Evolutionary conservation across 2,329 filamentous ascomycete species (phyloP).

Genomic region (Aspergillus arachidicola): DNA sequence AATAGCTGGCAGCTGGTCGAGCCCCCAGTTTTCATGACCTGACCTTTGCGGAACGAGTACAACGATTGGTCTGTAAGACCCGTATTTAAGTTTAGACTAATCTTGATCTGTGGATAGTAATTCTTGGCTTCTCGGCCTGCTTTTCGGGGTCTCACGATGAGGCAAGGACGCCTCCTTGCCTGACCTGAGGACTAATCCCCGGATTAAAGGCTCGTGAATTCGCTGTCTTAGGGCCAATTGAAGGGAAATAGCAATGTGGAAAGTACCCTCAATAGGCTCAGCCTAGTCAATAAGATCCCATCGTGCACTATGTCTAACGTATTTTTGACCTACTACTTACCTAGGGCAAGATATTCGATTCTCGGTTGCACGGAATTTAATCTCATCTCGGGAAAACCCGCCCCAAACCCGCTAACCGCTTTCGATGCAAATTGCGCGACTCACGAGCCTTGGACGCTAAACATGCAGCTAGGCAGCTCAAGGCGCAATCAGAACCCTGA

Average conservation of each 20-base stretch:
- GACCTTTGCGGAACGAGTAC: not conserved
- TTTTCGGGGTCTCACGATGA: not conserved
- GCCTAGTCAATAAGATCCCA: not conserved
- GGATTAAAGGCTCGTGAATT: not conserved
- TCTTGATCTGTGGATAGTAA: not conserved
- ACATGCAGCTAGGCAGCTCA: not conserved
- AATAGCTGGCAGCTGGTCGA: no score
- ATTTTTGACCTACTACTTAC: not conserved
- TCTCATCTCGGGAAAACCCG: not conserved
- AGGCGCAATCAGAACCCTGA: not conserved
- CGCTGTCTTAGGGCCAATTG: not conserved
- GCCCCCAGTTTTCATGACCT: not conserved
- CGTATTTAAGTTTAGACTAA: not conserved
- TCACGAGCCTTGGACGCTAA: not conserved
- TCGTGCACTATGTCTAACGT: not conserved
- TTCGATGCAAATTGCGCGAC: not conserved
- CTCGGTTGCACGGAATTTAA: not conserved
- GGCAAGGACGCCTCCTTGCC: not conserved
- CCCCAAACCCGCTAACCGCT: not conserved
- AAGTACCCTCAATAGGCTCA: not conserved
- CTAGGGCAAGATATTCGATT: not conserved
- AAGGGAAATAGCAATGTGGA: not conserved
- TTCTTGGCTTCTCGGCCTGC: not conserved
- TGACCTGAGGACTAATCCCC: not conserved
- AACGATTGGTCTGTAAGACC: not conserved